A percentile compares a stretch with the other conserved stretches of the same genome.
phyloP scores from a whole-genome alignment of 2,329 filamentous ascomycete species.

The Claviceps paspali region DNA sequence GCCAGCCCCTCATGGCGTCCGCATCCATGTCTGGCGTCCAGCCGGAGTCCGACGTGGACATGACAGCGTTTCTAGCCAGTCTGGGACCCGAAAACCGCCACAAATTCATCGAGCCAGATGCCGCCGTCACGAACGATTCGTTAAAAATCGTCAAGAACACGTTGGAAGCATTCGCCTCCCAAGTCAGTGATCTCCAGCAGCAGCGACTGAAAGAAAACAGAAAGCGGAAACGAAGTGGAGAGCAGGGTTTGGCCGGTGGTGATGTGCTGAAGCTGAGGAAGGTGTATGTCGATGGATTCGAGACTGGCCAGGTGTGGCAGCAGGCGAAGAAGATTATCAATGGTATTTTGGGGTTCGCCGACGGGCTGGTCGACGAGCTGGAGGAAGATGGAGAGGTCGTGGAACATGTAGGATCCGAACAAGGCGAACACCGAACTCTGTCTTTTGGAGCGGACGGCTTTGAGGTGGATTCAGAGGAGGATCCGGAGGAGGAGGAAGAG shows the following conservation, averaged over 20 bases:
- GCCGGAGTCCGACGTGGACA: slow-evolving; percentile 18
- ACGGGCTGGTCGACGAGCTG: slow-evolving; percentile 31
- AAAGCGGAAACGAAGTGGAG: slow-evolving; percentile 58
- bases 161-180: slow-evolving; percentile 61
- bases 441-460: slow-evolving; percentile 16
- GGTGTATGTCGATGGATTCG: slow-evolving; percentile 76
- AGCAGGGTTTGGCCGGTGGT: slow-evolving; percentile 21
- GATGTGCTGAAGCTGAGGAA: slow-evolving; percentile 61
- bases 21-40: slow-evolving; percentile 21
- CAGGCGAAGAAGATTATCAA: slow-evolving; percentile 73
- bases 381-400: slow-evolving; percentile 33
- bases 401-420: slow-evolving; percentile 14
- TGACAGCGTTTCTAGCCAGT: slow-evolving; percentile 38
- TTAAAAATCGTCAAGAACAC: slow-evolving; percentile 65
- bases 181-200: slow-evolving; percentile 58
- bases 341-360: slow-evolving; percentile 34
- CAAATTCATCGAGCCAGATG: slow-evolving; percentile 59
- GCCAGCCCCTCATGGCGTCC: slow-evolving; percentile 28
- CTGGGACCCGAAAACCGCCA: slow-evolving; percentile 49
- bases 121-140: slow-evolving; percentile 51
- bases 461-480: slow-evolving; percentile 16
- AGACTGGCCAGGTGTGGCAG: slow-evolving; percentile 82
- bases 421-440: slow-evolving; percentile 13
- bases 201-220: slow-evolving; percentile 52
- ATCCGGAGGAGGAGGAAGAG: slow-evolving; percentile 4